These are phyloP conservation scores for Penicillium italicum DNA, from an alignment of 2,329 filamentous ascomycete species.

Conservation along the genomic window DNA sequence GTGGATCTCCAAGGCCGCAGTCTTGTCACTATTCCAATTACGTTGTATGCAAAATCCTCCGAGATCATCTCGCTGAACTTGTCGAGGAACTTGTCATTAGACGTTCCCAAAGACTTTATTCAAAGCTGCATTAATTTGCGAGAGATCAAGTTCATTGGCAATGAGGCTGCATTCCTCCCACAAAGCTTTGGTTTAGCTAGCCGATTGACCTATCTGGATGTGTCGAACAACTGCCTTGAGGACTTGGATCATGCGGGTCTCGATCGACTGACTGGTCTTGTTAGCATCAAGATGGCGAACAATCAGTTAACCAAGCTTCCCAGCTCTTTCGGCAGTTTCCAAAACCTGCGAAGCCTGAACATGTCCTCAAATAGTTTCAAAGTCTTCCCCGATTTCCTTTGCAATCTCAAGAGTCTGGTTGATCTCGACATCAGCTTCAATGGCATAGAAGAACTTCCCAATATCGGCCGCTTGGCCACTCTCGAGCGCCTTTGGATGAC, in stretches of 20 bases:
- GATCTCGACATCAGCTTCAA: conserved; percentile 98
- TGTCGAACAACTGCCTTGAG: conserved; percentile 91
- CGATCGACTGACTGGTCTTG: conserved; percentile 67
- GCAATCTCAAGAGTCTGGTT: conserved; percentile 74
- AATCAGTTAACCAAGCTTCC: conserved; percentile 81
- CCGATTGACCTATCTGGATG: conserved; percentile 81
- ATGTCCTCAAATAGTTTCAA: conserved; percentile 90
- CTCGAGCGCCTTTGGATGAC: conserved; percentile 91
- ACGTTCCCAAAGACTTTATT: conserved; percentile 94
- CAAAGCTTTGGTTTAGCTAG: conserved; percentile 76
- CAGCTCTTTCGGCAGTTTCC: conserved; percentile 76
- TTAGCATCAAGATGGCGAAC: conserved; percentile 90
- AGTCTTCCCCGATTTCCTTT: conserved; percentile 79
- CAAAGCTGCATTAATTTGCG: conserved; percentile 85
- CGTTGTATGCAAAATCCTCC: conserved; percentile 81
- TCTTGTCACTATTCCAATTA: conserved; percentile 90
- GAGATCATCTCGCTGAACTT: conserved; percentile 95
- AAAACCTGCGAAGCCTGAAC: conserved; percentile 75
- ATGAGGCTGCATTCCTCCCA: conserved; percentile 83
- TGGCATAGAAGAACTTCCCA: conserved; percentile 72
- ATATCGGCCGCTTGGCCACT: conserved; percentile 72
- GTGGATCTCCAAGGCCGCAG: conserved; percentile 89
- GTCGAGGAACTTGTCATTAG: conserved; percentile 84
- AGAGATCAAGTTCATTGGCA: conserved; percentile 94
- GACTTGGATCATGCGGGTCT: conserved; percentile 82